Conservation (phyloP, 441 rosid genomes). For the Theobroma grandiflorum region DNA sequence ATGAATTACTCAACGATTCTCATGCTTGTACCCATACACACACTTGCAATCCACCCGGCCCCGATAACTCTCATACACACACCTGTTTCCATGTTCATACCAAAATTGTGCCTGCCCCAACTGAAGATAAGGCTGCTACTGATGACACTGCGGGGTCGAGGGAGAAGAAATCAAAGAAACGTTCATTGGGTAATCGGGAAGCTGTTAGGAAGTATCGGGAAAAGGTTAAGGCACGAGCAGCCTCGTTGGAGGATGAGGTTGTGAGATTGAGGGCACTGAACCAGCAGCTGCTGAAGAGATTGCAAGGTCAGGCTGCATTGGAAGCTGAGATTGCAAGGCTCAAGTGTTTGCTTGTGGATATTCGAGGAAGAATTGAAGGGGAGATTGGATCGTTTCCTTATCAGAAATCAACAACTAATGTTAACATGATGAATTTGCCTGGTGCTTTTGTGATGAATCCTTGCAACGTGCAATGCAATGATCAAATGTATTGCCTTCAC, state of each 20-base stretch:
- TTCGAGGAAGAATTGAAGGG: constrained; percentile 95
- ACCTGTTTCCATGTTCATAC: constrained; percentile 96
- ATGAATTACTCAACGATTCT: constrained; percentile 73
- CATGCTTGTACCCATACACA: constrained; percentile 95
- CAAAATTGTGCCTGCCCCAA: constrained; percentile 67
- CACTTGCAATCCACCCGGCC: constrained; percentile 95
- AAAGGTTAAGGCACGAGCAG: constrained; percentile 94
- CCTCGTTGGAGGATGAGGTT: constrained; percentile 94
- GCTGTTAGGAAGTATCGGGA: constrained; percentile 97
- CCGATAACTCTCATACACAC: constrained; percentile 92
- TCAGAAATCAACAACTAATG: constrained; percentile 62
- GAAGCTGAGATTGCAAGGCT: constrained; percentile 93
- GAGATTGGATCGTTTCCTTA: constrained; percentile 97
- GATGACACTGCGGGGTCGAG: constrained; percentile 84
- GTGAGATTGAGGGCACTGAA: constrained; percentile 70
- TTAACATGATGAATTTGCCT: constrained; percentile 44
- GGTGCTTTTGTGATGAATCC: constrained; percentile 79
- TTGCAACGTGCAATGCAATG: constrained; percentile 75
- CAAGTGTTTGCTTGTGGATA: constrained; percentile 96
- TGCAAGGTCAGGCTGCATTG: constrained; percentile 87
- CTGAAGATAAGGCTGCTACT: constrained; percentile 71
- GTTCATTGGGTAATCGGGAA: constrained; percentile 82
- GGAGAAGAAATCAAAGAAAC: constrained; percentile 68
- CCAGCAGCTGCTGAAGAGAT: constrained; percentile 84
- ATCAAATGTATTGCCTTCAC: constrained; percentile 75